Evolutionary conservation across 179 eudicot genomes (phyloP), one percentile per base, ranked within the genome.

Genomic region (Beta macrorhiza): DNA sequence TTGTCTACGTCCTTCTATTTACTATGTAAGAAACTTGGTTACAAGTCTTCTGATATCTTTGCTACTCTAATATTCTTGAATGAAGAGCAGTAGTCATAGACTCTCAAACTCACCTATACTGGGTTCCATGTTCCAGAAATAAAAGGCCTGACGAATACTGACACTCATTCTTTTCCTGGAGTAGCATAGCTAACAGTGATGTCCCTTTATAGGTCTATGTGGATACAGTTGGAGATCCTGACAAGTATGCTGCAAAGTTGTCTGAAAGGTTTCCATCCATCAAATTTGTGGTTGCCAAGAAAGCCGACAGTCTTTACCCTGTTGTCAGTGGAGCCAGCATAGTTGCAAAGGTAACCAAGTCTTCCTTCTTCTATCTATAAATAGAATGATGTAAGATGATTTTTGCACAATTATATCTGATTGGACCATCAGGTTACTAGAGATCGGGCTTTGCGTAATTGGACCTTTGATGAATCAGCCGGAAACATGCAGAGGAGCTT

Each of bases 271-370:
- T 95, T 88, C 99, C 95, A 52, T 83, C 88, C 77, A 90, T 95
- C 80, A 93, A 93, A 82, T 95, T 95, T 89, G 97, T 95, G 79
- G 99, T 93, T 77, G 95, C 99, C 61, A 95, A 95, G 89, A 95
- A 93, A 89, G 99, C 99, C 55, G 99, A 95, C 85, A 95, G 99
- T 84, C 96, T 95, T 45, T 95, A 93, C 86, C 99, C 99, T 42
- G 99, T 95, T 81, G 99, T 95, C 47, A 95, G 99, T 88, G 99
- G 99, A 84, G 99, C 99, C 71, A 95, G 99, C 86, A 95, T 95
- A 63, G 99, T 90, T 62, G 99, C 99, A 17, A 95, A 95, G 97
- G 98, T 93, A 74, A 84, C 58, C 67, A 55, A 52, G n/a, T 76
- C 37, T 77, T 58, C 49, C 56, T 70, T 76, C 78, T 77, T 59